Evolutionary conservation across 2,329 filamentous ascomycete genomes (phyloP).

Genomic region (Stylonectria norvegica): DNA sequence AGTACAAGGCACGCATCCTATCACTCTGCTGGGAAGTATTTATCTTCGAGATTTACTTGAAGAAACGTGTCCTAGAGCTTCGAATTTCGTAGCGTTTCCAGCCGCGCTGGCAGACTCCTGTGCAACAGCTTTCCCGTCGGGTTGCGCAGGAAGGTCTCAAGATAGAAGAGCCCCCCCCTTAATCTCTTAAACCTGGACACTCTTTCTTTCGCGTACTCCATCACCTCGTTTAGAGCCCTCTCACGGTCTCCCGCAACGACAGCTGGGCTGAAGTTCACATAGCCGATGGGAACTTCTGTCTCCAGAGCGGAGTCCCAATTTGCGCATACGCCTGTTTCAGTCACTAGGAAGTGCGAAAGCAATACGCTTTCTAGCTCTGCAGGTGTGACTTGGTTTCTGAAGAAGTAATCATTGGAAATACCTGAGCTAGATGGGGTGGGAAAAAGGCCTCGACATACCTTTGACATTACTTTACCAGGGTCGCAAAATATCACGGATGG

Average conservation of each 20-base stretch:
- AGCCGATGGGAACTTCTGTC: neutral
- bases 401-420: neutral
- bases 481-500: neutral
- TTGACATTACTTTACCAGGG: neutral
- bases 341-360: neutral
- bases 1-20: too few relatives aligned
- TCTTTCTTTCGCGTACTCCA: neutral
- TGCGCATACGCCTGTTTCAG: neutral
- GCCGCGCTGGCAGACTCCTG: neutral
- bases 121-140: neutral
- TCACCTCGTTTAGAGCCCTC: neutral
- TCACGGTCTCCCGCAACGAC: neutral
- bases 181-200: neutral
- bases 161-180: neutral
- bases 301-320: neutral
- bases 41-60: too few relatives aligned
- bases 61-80: too few relatives aligned
- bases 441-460: too few relatives aligned
- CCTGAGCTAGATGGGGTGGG: too few relatives aligned
- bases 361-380: neutral
- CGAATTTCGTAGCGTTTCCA: neutral
- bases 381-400: neutral
- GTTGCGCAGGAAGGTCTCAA: neutral
- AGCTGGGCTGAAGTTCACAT: neutral
- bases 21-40: too few relatives aligned